Percentiles rank a stretch among this genome's conserved stretches.
Conservation (phyloP, 805 yeast species). For the Pichia phayaonensis region DNA sequence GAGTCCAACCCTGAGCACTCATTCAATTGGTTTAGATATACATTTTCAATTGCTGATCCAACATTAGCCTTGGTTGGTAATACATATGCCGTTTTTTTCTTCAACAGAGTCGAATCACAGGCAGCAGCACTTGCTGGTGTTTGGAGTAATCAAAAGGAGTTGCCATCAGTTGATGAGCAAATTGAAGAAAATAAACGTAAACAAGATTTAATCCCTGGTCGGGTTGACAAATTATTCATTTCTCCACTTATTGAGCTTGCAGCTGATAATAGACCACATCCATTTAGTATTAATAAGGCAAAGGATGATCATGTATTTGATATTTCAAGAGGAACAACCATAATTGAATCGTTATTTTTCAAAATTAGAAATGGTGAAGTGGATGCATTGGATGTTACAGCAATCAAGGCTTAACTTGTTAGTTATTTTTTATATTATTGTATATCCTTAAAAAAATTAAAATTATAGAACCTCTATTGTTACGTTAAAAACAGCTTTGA, state of each 20-base stretch:
- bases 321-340: constrained; percentile 6
- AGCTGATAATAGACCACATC: constrained; percentile 13
- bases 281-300: constrained; percentile 10
- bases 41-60: constrained; percentile 37
- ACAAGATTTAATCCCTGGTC: neutral
- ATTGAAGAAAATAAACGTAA: constrained; percentile 15
- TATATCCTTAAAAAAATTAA: too few relatives aligned
- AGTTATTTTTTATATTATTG: too few relatives aligned
- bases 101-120: constrained; percentile 41
- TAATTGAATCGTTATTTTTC: constrained; percentile 9
- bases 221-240: constrained; percentile 10
- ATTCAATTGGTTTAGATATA: constrained; percentile 22
- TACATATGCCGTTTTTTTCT: constrained; percentile 36
- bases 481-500: too few relatives aligned
- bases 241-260: constrained; percentile 11
- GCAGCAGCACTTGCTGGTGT: constrained; percentile 50
- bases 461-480: too few relatives aligned
- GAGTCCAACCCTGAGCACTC: constrained; percentile 3
- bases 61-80: constrained; percentile 36
- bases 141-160: constrained; percentile 36
- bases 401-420: neutral
- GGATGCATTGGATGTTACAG: constrained; percentile 1
- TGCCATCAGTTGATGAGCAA: constrained; percentile 38
- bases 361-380: constrained; percentile 13
- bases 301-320: constrained; percentile 13